phyloP scores from a whole-genome alignment of 352 stramenopile species.

The Aphanomyces astaci region DNA sequence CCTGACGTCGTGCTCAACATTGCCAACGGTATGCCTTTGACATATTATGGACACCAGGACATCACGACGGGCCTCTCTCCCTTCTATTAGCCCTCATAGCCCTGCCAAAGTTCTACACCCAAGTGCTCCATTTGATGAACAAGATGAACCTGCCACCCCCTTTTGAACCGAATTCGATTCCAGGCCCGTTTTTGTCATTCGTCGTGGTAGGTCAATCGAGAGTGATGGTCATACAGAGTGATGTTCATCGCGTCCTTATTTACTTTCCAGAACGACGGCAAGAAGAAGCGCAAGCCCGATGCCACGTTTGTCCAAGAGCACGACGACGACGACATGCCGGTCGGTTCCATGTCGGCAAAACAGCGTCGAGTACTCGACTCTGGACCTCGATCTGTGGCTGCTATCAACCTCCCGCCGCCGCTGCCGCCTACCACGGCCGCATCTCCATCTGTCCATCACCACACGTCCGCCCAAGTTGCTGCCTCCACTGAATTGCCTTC shows the following conservation, averaged over 20 bases:
- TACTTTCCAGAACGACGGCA: neutral
- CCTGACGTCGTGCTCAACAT: slow-evolving; percentile 79
- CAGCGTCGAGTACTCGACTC: too few species aligned
- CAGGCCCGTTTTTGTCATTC: slow-evolving; percentile 41
- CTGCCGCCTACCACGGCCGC: neutral
- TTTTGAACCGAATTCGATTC: slow-evolving; percentile 65
- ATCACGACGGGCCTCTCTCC: neutral
- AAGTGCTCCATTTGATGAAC: slow-evolving; percentile 89
- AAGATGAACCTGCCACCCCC: slow-evolving; percentile 85
- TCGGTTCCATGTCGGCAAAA: too few species aligned
- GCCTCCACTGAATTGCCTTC: too few species aligned
- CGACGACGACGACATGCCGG: slow-evolving; percentile 24
- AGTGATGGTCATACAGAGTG: too few species aligned
- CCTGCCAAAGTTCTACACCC: slow-evolving; percentile 81
- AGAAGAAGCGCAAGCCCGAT: slow-evolving; percentile 34
- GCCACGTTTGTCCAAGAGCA: slow-evolving; percentile 23
- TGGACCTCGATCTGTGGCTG: too few species aligned
- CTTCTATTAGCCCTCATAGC: slow-evolving; percentile 59
- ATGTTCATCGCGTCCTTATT: neutral
- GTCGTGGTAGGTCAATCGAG: neutral
- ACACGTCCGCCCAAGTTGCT: too few species aligned
- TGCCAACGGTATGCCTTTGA: slow-evolving; percentile 60
- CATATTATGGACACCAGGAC: too few species aligned
- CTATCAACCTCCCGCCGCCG: too few species aligned
- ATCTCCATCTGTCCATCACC: neutral